Evolutionary conservation across 805 yeast species (phyloP).

Genomic region (Wickerhamomyces rabaulensis): DNA sequence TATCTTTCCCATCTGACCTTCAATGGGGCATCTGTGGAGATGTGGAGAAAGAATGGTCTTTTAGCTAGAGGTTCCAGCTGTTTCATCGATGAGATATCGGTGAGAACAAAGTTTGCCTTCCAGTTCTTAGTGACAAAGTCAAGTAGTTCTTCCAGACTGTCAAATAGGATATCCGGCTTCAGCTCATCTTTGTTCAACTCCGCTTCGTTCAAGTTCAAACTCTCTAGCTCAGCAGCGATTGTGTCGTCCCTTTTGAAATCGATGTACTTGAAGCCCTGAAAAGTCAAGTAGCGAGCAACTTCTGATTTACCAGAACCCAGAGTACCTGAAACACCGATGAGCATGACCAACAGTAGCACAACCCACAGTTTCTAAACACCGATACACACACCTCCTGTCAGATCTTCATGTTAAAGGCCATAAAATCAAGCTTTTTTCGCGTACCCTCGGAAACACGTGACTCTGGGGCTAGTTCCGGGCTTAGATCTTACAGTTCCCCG

Average conservation of each 20-base stretch:
- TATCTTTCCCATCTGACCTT: constrained; percentile 34
- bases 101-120: constrained; percentile 55
- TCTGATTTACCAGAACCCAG: constrained; percentile 61
- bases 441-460: not conserved
- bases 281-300: constrained; percentile 50
- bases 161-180: constrained; percentile 30
- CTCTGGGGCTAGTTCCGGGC: not conserved
- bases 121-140: constrained; percentile 64
- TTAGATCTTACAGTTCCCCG: not conserved
- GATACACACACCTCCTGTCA: no score
- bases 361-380: no score
- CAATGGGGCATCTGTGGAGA: constrained; percentile 72
- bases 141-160: constrained; percentile 39
- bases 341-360: constrained; percentile 37
- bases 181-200: constrained; percentile 8
- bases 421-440: not conserved
- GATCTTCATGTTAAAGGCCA: no score
- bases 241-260: constrained; percentile 15
- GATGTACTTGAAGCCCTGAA: constrained; percentile 45
- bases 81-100: constrained; percentile 39
- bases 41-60: constrained; percentile 80
- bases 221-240: constrained; percentile 6
- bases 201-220: constrained; percentile 11
- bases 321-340: constrained; percentile 73
- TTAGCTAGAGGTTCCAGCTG: constrained; percentile 45